Conservation (phyloP, 306 rosid species). For the Corylus avellana region DNA sequence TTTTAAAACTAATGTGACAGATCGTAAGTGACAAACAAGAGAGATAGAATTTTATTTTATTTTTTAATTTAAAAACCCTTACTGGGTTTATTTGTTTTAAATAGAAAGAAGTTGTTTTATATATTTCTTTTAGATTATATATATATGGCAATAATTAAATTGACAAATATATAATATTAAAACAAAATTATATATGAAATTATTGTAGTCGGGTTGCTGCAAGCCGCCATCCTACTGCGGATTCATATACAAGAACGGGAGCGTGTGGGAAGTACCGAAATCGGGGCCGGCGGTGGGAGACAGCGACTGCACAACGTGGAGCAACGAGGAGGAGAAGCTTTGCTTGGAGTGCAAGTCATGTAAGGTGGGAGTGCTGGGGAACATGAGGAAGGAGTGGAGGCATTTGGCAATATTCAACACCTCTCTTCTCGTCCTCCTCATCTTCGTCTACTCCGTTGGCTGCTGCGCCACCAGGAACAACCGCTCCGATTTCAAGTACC, state of each 20-base stretch:
- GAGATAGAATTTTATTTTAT: too few species aligned
- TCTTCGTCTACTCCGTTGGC: conserved; percentile 59
- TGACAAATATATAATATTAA: too few species aligned
- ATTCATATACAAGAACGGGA: conserved; percentile 61
- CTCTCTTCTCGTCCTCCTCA: conserved; percentile 35
- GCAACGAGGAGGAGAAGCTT: conserved; percentile 43
- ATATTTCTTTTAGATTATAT: too few species aligned
- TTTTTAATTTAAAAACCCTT: too few species aligned
- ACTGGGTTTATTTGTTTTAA: too few species aligned
- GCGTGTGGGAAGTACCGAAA: conserved; percentile 64
- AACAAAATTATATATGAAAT: too few species aligned
- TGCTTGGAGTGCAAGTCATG: conserved; percentile 87
- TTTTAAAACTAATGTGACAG: too few species aligned
- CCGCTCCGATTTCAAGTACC: conserved; percentile 6
- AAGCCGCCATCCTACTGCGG: conserved; percentile 81
- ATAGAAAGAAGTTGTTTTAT: too few species aligned
- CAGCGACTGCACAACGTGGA: conserved; percentile 69
- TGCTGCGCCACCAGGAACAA: conserved; percentile 74
- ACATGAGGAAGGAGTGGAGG: conserved; percentile 67
- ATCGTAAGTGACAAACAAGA: too few species aligned
- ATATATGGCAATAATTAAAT: too few species aligned
- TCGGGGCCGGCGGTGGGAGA: conserved; percentile 39
- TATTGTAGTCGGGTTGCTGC: conserved; percentile 73
- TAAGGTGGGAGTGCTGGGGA: conserved; percentile 73
- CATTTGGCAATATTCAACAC: conserved; percentile 52